Percentiles rank a stretch among this genome's conserved stretches.
Conservation (phyloP, 83 land plant genomes). For the Thuja plicata region DNA sequence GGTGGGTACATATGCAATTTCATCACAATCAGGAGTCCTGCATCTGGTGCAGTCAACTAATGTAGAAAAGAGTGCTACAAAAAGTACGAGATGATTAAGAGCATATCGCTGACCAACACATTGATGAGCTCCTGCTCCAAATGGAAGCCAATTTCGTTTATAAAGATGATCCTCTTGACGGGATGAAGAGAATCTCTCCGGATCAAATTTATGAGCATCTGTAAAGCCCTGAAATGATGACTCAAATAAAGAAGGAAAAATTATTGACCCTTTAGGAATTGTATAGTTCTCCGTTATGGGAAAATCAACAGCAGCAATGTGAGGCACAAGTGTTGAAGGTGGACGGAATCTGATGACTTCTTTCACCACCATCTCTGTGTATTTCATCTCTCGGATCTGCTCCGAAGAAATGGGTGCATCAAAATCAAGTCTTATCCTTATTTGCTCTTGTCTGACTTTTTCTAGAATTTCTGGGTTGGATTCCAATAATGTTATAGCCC, state of each 20-base stretch:
- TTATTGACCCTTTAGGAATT: slow-evolving; percentile 85
- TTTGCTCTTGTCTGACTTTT: slow-evolving; percentile 65
- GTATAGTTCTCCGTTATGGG: slow-evolving; percentile 71
- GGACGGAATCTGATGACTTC: slow-evolving; percentile 81
- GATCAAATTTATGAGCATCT: slow-evolving; percentile 84
- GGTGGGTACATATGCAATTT: slow-evolving; percentile 76
- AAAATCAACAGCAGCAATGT: slow-evolving; percentile 66
- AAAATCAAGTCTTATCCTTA: slow-evolving; percentile 43
- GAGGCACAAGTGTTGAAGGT: slow-evolving; percentile 93
- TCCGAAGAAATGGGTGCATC: slow-evolving; percentile 48
- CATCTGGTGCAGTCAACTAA: slow-evolving; percentile 55
- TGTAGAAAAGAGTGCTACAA: slow-evolving; percentile 69
- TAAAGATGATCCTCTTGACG: slow-evolving; percentile 69
- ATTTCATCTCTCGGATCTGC: slow-evolving; percentile 65
- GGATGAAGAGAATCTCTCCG: slow-evolving; percentile 74
- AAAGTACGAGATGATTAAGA: slow-evolving; percentile 75
- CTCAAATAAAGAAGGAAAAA: slow-evolving; percentile 82
- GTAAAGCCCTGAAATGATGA: slow-evolving; percentile 90
- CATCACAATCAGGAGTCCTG: slow-evolving; percentile 77
- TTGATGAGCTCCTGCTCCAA: slow-evolving; percentile 95
- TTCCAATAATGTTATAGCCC: slow-evolving; percentile 84
- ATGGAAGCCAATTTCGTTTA: slow-evolving; percentile 73
- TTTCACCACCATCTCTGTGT: slow-evolving; percentile 88
- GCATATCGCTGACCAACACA: slow-evolving; percentile 96
- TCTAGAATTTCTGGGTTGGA: slow-evolving; percentile 73